Percentiles rank a stretch among this genome's conserved stretches.
phyloP scores from a whole-genome alignment of 2,329 filamentous ascomycete genomes.

The Monosporascus cannonballus region DNA sequence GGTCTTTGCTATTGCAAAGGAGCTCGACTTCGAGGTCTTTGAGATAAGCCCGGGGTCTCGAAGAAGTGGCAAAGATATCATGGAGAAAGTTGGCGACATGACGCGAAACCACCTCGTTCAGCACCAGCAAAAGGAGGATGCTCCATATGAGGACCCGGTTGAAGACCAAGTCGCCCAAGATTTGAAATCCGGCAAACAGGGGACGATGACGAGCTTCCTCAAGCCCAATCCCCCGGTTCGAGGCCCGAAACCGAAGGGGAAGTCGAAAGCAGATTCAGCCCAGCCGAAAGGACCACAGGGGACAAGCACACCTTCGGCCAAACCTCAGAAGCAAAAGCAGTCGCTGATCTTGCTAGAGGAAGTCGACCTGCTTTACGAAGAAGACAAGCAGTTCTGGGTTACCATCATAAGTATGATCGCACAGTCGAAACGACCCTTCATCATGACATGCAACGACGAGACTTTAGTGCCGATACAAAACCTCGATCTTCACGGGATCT shows the following conservation, averaged over 20 bases:
- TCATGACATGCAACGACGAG: slow-evolving; percentile 95
- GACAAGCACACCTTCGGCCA: slow-evolving; percentile 19
- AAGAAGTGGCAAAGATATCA: slow-evolving; percentile 79
- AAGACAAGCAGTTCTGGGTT: slow-evolving; percentile 92
- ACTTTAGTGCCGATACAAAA: slow-evolving; percentile 67
- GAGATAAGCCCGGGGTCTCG: slow-evolving; percentile 85
- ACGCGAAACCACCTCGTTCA: slow-evolving; percentile 86
- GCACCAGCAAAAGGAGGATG: slow-evolving; percentile 33
- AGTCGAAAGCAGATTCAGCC: slow-evolving; percentile 18
- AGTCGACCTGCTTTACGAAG: slow-evolving; percentile 87
- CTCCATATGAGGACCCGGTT: slow-evolving; percentile 21
- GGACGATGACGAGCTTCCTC: slow-evolving; percentile 78
- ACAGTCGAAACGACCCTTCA: slow-evolving; percentile 83
- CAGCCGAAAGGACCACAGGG: slow-evolving; percentile 25
- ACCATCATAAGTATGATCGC: slow-evolving; percentile 72
- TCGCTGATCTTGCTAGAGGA: slow-evolving; percentile 93
- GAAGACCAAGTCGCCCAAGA: slow-evolving; percentile 49
- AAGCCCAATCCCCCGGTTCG: slow-evolving; percentile 41
- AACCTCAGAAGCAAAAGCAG: slow-evolving; percentile 65
- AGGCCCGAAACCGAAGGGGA: slow-evolving; percentile 14
- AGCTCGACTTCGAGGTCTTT: slow-evolving; percentile 89
- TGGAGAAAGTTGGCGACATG: slow-evolving; percentile 95
- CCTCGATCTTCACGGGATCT: slow-evolving; percentile 77
- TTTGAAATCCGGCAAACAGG: slow-evolving; percentile 64
- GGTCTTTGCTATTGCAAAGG: slow-evolving; percentile 85